Base-by-base conservation (phyloP, 2,329 filamentous ascomycete genomes). In the Stemphylium vesicarium region DNA sequence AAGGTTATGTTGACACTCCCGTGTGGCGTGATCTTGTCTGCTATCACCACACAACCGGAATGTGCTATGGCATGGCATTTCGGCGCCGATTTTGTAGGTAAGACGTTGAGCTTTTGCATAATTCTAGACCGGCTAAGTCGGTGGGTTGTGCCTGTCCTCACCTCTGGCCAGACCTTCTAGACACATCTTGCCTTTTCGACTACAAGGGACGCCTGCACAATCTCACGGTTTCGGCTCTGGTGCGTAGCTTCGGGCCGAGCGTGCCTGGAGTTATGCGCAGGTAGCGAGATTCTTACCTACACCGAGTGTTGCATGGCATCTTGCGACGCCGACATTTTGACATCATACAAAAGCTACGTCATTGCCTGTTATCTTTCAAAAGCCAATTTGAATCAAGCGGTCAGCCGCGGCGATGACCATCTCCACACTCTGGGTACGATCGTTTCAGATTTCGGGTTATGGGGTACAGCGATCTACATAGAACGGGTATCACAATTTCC, bases 401-500 rank as follows among this genome's bases (percentile, higher is more conserved):
- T 43, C 44, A 50, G 45, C 46, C 26, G 33, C 44, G 3, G 35
- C 35, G 31, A 38, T 12, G 15, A 10, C 10, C 33, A 39, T 33
- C 16, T 42, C 50, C 44, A 50, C 33, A 37, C 24, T 20, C 32
- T 26, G 33, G 20, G 35, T 39, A 36, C 38, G 15, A 32, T 29
- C 12, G 50, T 53, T 53, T 53, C 50, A 53, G 44, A 53, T 49
- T 26, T 47, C 15, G 26, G 18, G 31, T 49, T 47, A 49, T 33
- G 33, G 33, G 20, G 24, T 16, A 16, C 26, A 12, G 18, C 32
- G 38, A 53, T 53, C 50, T 47, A 39, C 38, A 38, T 31, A 32
- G 24, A 49, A 47, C 45, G 38, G 46, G 32, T n/a, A 53, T 53
- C 50, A 37, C 39, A 49, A 49, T 33, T 37, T 40, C 26, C 50